These are phyloP conservation scores for Linnemannia elongata DNA, from an alignment of 192 early-diverging fungal genomes.

Conservation along the genomic window DNA sequence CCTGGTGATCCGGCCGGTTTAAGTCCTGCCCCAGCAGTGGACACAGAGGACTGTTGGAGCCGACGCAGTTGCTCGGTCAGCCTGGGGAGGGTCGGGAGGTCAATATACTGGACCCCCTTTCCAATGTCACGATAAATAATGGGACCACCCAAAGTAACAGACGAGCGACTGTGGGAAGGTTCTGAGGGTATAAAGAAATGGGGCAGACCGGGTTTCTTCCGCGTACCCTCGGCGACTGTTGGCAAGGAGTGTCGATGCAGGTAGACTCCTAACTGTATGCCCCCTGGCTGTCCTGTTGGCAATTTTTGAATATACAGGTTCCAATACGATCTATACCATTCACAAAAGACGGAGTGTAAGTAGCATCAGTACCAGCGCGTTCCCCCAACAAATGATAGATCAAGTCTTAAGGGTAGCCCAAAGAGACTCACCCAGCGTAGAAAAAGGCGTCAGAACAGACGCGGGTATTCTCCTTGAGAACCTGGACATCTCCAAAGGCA, in stretches of 20 bases:
- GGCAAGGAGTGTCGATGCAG: conserved; percentile 56
- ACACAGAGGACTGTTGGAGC: background rate
- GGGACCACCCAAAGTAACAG: too few species aligned
- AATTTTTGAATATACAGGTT: conserved; percentile 70
- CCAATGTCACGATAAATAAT: too few species aligned
- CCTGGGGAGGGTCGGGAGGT: background rate
- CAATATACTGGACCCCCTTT: background rate
- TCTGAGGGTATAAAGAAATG: background rate
- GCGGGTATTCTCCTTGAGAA: conserved; percentile 54
- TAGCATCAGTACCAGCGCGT: background rate
- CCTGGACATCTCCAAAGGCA: conserved; percentile 57
- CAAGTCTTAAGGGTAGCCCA: background rate
- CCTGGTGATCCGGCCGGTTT: background rate
- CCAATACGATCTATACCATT: conserved; percentile 66
- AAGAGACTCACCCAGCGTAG: conserved; percentile 64
- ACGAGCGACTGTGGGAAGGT: background rate
- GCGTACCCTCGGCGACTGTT: background rate
- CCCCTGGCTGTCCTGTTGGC: conserved; percentile 56
- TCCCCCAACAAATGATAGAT: background rate
- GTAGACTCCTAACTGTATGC: conserved; percentile 64
- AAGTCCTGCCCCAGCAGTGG: background rate
- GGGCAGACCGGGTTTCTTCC: background rate
- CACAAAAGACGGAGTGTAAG: background rate
- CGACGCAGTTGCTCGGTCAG: background rate
- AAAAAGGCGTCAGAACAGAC: conserved; percentile 62